Percentiles rank a stretch among this genome's conserved stretches.
phyloP scores from a whole-genome alignment of 2,329 filamentous ascomycete species.

The Paraphaeosphaeria minitans region DNA sequence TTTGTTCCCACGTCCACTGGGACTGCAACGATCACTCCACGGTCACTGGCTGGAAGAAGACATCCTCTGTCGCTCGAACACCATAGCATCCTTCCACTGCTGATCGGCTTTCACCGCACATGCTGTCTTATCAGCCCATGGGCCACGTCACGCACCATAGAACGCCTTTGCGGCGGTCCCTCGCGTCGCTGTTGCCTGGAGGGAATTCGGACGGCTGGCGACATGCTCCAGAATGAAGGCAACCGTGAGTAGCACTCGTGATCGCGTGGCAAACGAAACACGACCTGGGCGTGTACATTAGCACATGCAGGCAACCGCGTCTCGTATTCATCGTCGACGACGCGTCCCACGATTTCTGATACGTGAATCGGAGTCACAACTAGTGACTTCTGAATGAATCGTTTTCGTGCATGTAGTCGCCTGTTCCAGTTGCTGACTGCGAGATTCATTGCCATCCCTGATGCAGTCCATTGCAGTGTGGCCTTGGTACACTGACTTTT shows the following conservation, averaged over 20 bases:
- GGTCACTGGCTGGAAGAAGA: neutral
- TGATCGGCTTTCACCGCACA: neutral
- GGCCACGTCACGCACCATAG: neutral
- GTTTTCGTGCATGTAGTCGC: neutral
- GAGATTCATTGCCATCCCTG: neutral
- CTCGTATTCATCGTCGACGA: neutral
- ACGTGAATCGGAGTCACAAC: neutral
- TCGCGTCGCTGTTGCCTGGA: neutral
- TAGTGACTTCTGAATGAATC: neutral
- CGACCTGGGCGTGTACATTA: neutral
- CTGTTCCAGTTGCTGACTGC: neutral
- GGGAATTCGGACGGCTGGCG: neutral
- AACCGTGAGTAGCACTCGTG: neutral
- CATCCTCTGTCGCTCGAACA: neutral
- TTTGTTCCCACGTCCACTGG: neutral
- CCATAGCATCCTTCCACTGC: neutral
- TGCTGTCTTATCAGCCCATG: constrained; percentile 2
- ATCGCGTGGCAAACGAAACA: constrained; percentile 1
- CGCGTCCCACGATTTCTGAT: neutral
- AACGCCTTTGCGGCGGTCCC: neutral
- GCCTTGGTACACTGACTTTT: neutral
- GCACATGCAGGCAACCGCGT: constrained; percentile 1
- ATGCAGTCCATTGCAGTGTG: too few species aligned
- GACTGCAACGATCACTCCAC: neutral
- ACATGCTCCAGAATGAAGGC: neutral